Conservation (phyloP, 75 land plant species). For the Isoetes taiwanensis region DNA sequence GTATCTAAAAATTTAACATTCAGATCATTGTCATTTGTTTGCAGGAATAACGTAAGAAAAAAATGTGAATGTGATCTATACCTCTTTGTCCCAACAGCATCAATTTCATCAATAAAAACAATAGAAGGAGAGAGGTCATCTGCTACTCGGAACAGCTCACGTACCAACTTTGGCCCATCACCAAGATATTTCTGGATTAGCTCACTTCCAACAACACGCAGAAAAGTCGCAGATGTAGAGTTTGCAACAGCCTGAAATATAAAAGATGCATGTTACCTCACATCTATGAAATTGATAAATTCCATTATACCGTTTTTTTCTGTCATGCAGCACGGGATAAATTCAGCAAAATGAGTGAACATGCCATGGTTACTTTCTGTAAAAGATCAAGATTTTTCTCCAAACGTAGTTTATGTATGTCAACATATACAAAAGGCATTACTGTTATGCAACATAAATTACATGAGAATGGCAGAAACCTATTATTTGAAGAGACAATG, state of each 20-base stretch:
- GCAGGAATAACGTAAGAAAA: too few species aligned
- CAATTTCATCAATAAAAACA: slow-evolving; percentile 92
- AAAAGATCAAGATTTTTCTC: too few species aligned
- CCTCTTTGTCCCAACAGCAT: slow-evolving; percentile 94
- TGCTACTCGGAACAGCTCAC: slow-evolving; percentile 80
- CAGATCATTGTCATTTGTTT: too few species aligned
- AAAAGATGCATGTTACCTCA: not conserved
- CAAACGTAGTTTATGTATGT: not conserved
- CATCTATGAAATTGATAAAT: not conserved
- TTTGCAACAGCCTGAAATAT: slow-evolving; percentile 69
- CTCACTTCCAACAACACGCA: slow-evolving; percentile 89
- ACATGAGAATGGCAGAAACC: not conserved
- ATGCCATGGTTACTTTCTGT: too few species aligned
- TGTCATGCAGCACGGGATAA: too few species aligned
- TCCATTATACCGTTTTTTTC: too few species aligned
- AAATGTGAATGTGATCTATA: slow-evolving; percentile 8
- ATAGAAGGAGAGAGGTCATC: slow-evolving; percentile 91
- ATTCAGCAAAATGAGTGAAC: too few species aligned
- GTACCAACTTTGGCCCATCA: slow-evolving; percentile 82
- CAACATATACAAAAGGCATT: too few species aligned
- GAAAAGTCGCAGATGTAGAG: slow-evolving; percentile 79
- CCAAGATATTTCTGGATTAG: slow-evolving; percentile 81
- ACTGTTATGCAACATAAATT: not conserved
- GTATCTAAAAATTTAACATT: slow-evolving; percentile 54
- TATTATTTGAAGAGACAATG: too few species aligned